These are phyloP conservation scores for Fusarium proliferatum DNA, from an alignment of 2,329 filamentous ascomycete genomes.

Conservation along the genomic window DNA sequence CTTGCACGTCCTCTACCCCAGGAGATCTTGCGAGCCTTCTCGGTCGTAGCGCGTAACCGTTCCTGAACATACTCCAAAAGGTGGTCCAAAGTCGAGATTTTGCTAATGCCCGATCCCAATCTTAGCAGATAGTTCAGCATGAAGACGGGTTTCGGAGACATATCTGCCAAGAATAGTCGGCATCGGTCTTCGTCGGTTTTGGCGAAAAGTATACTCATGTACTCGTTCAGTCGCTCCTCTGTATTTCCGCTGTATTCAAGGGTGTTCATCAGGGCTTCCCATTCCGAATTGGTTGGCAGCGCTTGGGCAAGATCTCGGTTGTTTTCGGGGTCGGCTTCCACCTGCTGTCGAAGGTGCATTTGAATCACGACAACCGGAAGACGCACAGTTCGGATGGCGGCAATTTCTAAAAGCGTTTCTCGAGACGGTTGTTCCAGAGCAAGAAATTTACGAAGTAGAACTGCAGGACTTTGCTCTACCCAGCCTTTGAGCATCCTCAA, in stretches of 20 bases:
- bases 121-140: constrained; percentile 49
- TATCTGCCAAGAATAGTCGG: constrained; percentile 44
- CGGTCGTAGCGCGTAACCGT: constrained; percentile 26
- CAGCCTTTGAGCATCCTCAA: constrained; percentile 38
- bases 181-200: constrained; percentile 49
- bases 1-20: constrained; percentile 5
- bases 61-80: constrained; percentile 44
- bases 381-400: constrained; percentile 43
- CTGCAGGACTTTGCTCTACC: constrained; percentile 39
- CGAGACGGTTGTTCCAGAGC: constrained; percentile 4
- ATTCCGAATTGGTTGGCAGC: constrained; percentile 42
- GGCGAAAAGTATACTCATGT: constrained; percentile 46
- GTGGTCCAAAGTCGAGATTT: constrained; percentile 37
- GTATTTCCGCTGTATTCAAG: constrained; percentile 37
- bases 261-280: constrained; percentile 35
- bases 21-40: constrained; percentile 1
- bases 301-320: constrained; percentile 36
- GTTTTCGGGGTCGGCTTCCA: constrained; percentile 17
- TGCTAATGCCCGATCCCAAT: constrained; percentile 39
- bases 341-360: constrained; percentile 44
- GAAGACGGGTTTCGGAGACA: constrained; percentile 43
- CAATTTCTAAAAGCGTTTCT: constrained; percentile 30
- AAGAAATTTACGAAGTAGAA: constrained; percentile 42
- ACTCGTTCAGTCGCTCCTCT: constrained; percentile 40
- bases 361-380: constrained; percentile 50